Evolutionary conservation across 495 filamentous ascomycete genomes (phyloP), one percentile per base, ranked within the genome.

Genomic region (Penicillium lividum): DNA sequence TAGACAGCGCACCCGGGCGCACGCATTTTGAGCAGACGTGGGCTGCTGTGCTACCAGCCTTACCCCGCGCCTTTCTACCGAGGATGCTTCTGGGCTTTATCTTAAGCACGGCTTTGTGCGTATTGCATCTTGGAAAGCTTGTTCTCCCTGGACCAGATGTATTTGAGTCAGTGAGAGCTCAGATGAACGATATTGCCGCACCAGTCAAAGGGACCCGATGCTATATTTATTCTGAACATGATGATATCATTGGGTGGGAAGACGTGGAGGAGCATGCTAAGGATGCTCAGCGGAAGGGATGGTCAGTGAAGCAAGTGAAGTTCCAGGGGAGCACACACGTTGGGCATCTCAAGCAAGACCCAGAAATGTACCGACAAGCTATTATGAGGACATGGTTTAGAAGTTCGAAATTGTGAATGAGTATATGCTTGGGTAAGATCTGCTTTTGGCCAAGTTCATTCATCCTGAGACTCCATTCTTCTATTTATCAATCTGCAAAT

Each of bases 91-190:
- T 44, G 11, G 40, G 40, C 2, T 44, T 18, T 16, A 16, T 44
- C 0, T 16, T 44, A 6, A 13, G 40, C 15, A 22, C 15, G 18
- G 40, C 7, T 7, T 44, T 44, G 40, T 44, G 40, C 15, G 16
- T 44, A 44, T n/a, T 44, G 40, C 40, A 44, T 44, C 40, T 44
- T 44, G 40, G 40, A 8, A 44, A 5, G 15, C 40, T 44, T 44
- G 2, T 16, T 44, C 15, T 16, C 7, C 40, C 40, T 44, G 40
- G 40, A 8, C 40, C 40, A 3, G 40, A 44, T 44, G 18, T 44
- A 7, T 44, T 18, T 44, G 40, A 44, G 7, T 44, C 11, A n/a
- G 15, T 44, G 13, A 44, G 40, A 44, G 40, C 40, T 44, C n/a
- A 44, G 40, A 44, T 44, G 40, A 44, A 44, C 18, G 40, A 44